phyloP scores from a whole-genome alignment of 768 basidiomycete species.

The Xanthoconium purpureum region DNA sequence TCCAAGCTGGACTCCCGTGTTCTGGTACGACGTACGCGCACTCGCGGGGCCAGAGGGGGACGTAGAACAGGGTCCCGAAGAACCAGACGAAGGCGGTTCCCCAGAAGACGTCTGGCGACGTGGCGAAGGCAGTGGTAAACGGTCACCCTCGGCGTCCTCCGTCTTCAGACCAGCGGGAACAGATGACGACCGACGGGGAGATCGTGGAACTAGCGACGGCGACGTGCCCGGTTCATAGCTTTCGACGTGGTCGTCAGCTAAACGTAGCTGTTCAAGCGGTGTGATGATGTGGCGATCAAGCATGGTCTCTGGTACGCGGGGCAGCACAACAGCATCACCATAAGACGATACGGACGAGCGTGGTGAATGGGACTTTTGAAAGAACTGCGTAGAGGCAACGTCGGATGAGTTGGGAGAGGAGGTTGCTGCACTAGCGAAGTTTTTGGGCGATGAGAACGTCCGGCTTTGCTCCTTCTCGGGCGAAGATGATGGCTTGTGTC shows the following conservation, averaged over 20 bases:
- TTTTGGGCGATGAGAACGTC: constrained; percentile 4
- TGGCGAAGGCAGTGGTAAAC: constrained; percentile 9
- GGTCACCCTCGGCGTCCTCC: constrained; percentile 9
- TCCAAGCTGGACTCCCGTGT: background rate
- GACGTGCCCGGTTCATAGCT: background rate
- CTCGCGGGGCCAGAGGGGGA: constrained; percentile 27
- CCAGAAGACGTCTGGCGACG: constrained; percentile 7
- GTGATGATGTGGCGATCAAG: constrained; percentile 50
- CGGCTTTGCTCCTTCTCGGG: constrained; percentile 6
- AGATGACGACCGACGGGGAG: constrained; percentile 19
- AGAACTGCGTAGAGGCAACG: constrained; percentile 51
- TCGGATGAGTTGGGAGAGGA: constrained; percentile 63
- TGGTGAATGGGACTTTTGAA: constrained; percentile 44
- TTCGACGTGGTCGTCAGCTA: constrained; percentile 29
- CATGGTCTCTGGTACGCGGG: constrained; percentile 37
- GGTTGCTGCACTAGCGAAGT: constrained; percentile 43
- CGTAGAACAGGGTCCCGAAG: constrained; percentile 47
- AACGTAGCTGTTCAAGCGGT: constrained; percentile 50
- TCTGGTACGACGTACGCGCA: constrained; percentile 41
- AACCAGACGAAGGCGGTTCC: constrained; percentile 19
- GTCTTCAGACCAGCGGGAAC: constrained; percentile 12
- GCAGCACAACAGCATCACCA: constrained; percentile 35
- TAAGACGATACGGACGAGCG: constrained; percentile 60
- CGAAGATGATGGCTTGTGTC: background rate
- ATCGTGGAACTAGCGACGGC: background rate